Evolutionary conservation across 1,284 basidiomycete genomes (phyloP), one percentile per base, ranked within the genome.

Genomic region (Puccinia triticina): DNA sequence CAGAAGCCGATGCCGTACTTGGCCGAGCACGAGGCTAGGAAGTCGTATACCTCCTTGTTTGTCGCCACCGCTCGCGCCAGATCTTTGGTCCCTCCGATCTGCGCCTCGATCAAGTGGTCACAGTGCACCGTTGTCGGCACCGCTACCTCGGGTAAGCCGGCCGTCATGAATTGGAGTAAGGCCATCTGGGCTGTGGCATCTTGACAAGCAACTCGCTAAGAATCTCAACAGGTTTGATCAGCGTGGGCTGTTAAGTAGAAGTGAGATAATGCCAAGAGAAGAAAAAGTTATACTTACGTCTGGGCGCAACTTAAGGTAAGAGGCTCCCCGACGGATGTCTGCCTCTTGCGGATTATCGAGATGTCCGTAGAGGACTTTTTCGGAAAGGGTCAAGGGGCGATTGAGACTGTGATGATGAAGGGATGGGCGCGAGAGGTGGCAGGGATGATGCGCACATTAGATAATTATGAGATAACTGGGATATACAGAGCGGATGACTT

Each of bases 1-100:
- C 96, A 99, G 91, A 99, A 99, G 85, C 96, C 96, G 85, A 98
- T 94, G 87, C 95, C 95, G 88, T 98, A 98, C 93, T 98, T 98
- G 84, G 96, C 95, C 77, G 95, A 96, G 83, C 93, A 94, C 53
- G 96, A 98, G 74, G 95, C 96, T 88, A 99, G 91, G 90, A 99
- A 99, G 89, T 99, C 96, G 89, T 98, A 99, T 82, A 99, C 97
- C 89, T 99, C 97, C 91, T 92, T 95, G 92, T 99, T 99, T 87
- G 94, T 93, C 85, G 94, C 90, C 87, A 94, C 92, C 82, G 96
- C 96, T 82, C 96, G 93, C 74, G 91, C 93, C 86, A 99, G 90
- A 90, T 99, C 97, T 90, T 94, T 93, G 69, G 90, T 91, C 88
- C 96, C 96, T 83, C 96, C 96, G 83, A 95, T 88, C 88, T 98